Evolutionary conservation across 495 filamentous ascomycete genomes (phyloP), one percentile per base, ranked within the genome.

Genomic region (Penicillium maclennaniae): DNA sequence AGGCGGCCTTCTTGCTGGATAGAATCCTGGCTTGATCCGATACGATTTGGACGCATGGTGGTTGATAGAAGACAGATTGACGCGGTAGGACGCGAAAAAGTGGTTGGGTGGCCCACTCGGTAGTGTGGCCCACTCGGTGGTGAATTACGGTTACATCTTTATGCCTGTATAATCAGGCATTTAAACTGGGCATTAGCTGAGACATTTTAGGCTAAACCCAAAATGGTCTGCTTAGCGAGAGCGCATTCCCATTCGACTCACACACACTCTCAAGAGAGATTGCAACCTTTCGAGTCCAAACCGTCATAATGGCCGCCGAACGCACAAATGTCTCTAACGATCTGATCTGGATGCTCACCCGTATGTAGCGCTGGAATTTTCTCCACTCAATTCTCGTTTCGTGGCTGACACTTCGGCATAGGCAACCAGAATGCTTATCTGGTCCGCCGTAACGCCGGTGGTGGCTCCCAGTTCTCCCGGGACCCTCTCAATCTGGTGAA

Each of bases 401-500:
- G 44, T 47, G 51, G 54, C 61, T 71, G 61, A 69, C 59, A 16
- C 27, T 55, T 37, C 47, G 62, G 45, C 56, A 61, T 66, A 96
- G 91, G 91, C 70, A 70, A 68, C 69, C 79, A 88, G 73, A 95
- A 91, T 75, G 69, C 88, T 68, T 93, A 79, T 81, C 84, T 97
- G 71, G 88, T 92, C 62, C 95, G 96, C 85, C 84, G 91, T 72
- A 89, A 84, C 70, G 66, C 71, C 53, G 79, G 76, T 57, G 89
- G 87, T 61, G 86, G 87, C 65, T 76, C 85, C 59, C 87, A 86
- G 74, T 92, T 98, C 82, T 97, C 93, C 56, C 87, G 86, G 45
- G 95, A 98, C 69, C 87, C 90, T 59, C 74, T 96, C 58, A 98
- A 97, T 79, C 70, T 97, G 65, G 77, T 76, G 64, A 97, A 97